A percentile compares a stretch with the other conserved stretches of the same genome.
Conservation (phyloP, 2,329 filamentous ascomycete species). For the Bipolaris sorokiniana region DNA sequence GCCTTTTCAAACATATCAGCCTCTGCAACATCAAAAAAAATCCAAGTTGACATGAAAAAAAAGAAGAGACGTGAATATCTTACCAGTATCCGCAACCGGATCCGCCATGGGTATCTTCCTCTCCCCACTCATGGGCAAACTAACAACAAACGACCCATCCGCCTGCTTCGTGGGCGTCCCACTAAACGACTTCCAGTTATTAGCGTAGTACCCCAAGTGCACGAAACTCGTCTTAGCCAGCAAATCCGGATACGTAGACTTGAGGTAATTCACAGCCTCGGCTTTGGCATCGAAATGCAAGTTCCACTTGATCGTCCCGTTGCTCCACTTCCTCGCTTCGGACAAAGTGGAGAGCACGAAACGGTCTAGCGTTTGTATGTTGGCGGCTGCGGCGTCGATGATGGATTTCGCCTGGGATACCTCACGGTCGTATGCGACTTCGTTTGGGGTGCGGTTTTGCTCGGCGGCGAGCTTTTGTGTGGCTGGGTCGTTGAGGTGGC, state of each 20-base stretch:
- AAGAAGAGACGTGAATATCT: neutral
- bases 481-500: conserved; percentile 4
- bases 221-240: conserved; percentile 37
- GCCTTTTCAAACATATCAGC: conserved; percentile 15
- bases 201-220: conserved; percentile 32
- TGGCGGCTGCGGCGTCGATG: conserved; percentile 50
- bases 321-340: conserved; percentile 35
- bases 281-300: conserved; percentile 55
- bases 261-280: conserved; percentile 49
- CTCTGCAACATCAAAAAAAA: neutral
- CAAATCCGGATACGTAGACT: conserved; percentile 35
- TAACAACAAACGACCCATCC: conserved; percentile 29
- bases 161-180: conserved; percentile 27
- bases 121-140: conserved; percentile 27
- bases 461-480: conserved; percentile 22
- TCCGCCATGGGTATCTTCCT: conserved; percentile 27
- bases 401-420: conserved; percentile 26
- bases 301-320: conserved; percentile 42
- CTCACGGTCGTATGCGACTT: conserved; percentile 23
- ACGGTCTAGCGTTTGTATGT: conserved; percentile 46
- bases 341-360: conserved; percentile 55
- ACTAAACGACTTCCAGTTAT: conserved; percentile 28
- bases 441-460: conserved; percentile 33
- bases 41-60: too few relatives aligned
- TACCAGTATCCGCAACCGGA: conserved; percentile 28